Evolutionary conservation across 768 basidiomycete species (phyloP).

Genomic region (Lenzites betulinus): DNA sequence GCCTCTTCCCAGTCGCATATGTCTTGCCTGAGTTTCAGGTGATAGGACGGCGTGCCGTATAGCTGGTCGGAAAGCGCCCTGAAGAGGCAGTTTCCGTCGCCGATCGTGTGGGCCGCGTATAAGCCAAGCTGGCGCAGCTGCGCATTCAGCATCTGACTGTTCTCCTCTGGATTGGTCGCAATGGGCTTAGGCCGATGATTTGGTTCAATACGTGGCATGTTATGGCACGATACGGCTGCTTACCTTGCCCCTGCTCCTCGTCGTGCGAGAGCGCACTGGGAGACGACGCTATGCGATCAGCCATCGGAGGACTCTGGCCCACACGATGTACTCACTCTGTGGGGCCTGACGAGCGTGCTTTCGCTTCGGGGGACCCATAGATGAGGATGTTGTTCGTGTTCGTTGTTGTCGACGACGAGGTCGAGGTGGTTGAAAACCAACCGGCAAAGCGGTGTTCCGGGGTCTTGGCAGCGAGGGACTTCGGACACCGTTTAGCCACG

Average conservation of each 20-base stretch:
- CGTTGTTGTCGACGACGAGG: constrained; percentile 20
- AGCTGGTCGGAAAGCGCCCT: constrained; percentile 88
- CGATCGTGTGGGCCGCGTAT: constrained; percentile 84
- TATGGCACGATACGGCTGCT: constrained; percentile 30
- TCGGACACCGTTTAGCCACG: constrained; percentile 26
- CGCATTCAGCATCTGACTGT: constrained; percentile 62
- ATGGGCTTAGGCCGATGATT: constrained; percentile 11
- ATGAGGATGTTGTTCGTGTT: constrained; percentile 26
- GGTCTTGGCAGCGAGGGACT: constrained; percentile 30
- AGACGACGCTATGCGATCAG: constrained; percentile 27
- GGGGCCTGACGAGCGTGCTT: constrained; percentile 38
- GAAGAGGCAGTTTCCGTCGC: constrained; percentile 94
- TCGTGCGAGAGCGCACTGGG: constrained; percentile 57
- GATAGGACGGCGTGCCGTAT: constrained; percentile 70
- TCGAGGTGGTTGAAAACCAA: constrained; percentile 29
- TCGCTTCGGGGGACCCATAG: constrained; percentile 46
- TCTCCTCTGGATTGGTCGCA: constrained; percentile 58
- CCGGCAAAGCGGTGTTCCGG: constrained; percentile 36
- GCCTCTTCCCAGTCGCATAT: constrained; percentile 82
- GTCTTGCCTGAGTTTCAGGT: constrained; percentile 66
- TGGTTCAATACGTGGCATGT: constrained; percentile 13
- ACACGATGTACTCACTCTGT: constrained; percentile 41
- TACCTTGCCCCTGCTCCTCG: constrained; percentile 58
- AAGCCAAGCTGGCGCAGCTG: constrained; percentile 80
- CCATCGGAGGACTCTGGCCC: constrained; percentile 17